phyloP scores from a whole-genome alignment of 2,329 filamentous ascomycete genomes.

The Cordyceps tenuipes region DNA sequence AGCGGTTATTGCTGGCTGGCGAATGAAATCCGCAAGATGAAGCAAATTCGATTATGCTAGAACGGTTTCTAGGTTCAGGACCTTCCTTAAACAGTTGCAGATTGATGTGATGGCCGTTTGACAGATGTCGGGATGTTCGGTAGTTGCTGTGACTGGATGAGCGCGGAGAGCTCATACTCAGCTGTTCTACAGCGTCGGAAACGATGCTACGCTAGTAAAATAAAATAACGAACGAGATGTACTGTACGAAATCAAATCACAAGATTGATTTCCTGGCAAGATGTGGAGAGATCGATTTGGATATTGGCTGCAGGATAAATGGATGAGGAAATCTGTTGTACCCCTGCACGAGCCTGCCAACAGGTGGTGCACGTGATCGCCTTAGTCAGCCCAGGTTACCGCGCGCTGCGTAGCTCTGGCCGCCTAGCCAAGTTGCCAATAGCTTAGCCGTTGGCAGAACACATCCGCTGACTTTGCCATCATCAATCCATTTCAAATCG shows the following conservation, averaged over 20 bases:
- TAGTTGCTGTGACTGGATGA: background rate
- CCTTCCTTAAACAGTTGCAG: background rate
- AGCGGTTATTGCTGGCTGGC: background rate
- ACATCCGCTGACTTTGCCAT: background rate
- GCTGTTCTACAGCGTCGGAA: background rate
- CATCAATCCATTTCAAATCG: background rate
- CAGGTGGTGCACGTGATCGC: background rate
- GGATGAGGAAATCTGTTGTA: too few species aligned
- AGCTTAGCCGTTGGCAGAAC: constrained; percentile 3
- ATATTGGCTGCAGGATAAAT: too few species aligned
- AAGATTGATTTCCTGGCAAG: background rate
- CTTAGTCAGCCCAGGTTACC: constrained; percentile 8
- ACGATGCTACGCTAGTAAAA: too few species aligned
- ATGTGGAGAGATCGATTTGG: background rate
- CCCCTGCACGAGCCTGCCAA: too few species aligned
- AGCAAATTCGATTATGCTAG: background rate
- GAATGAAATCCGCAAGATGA: background rate
- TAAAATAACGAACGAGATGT: background rate
- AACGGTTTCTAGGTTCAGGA: background rate
- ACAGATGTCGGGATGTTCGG: background rate
- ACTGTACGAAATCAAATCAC: background rate
- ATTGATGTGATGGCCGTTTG: background rate
- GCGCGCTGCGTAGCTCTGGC: constrained; percentile 9
- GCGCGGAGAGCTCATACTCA: background rate
- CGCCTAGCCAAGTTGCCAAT: background rate